These are phyloP conservation scores for Trichophyton mentagrophytes DNA, from an alignment of 2,329 filamentous ascomycete genomes.

Conservation along the genomic window DNA sequence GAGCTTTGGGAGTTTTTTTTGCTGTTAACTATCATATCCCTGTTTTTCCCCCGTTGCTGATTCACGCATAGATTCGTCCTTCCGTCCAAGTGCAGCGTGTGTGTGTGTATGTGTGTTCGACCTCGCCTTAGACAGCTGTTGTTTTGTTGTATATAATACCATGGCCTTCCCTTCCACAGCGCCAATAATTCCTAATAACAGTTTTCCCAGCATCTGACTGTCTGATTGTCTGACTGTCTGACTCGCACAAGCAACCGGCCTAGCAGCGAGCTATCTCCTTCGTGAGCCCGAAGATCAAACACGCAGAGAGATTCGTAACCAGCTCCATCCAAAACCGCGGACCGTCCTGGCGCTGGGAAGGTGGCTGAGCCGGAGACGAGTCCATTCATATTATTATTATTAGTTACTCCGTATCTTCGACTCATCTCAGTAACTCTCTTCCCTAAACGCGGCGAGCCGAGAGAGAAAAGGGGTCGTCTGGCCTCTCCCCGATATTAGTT, in stretches of 20 bases:
- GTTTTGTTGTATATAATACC: no score
- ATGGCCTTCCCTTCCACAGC: neutral
- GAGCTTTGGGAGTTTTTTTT: neutral
- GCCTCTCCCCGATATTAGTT: no score
- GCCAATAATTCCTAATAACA: neutral
- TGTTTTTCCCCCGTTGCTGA: neutral
- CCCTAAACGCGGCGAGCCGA: neutral
- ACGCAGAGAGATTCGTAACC: neutral
- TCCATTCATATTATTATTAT: neutral
- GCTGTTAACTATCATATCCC: neutral
- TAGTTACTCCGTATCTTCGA: no score
- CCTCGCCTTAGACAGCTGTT: no score
- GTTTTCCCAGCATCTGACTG: neutral
- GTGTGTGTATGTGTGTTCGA: neutral
- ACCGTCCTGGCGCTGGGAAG: neutral
- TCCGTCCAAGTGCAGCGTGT: neutral
- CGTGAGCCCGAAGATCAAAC: neutral
- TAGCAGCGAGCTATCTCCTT: neutral
- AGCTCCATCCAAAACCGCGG: neutral
- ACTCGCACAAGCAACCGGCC: neutral
- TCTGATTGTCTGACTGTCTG: neutral
- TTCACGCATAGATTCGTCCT: neutral
- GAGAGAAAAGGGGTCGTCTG: neutral
- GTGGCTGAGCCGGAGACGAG: neutral
- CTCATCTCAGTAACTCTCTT: no score